Conservation (phyloP, 129 eudicot genomes). For the Cynara cardunculus region DNA sequence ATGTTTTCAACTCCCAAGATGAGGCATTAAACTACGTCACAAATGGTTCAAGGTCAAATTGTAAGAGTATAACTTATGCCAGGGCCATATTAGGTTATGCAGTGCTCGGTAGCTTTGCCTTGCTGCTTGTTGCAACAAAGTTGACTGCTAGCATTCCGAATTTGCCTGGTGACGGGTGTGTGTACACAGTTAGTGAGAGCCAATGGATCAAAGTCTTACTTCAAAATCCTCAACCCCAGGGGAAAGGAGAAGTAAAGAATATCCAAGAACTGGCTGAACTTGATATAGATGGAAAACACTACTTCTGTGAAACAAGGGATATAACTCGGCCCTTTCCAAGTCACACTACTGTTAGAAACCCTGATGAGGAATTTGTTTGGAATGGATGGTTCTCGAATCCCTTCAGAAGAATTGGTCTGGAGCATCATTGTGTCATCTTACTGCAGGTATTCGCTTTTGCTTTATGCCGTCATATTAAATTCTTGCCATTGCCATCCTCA, state of each 20-base stretch:
- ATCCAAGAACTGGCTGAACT: constrained; percentile 83
- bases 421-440: constrained; percentile 73
- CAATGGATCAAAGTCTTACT: constrained; percentile 83
- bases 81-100: constrained; percentile 90
- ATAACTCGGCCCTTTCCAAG: constrained; percentile 93
- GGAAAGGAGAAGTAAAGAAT: constrained; percentile 88
- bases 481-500: background rate
- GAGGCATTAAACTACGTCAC: constrained; percentile 79
- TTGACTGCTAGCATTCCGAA: constrained; percentile 63
- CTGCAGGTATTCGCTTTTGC: constrained; percentile 62
- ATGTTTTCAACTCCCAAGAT: constrained; percentile 66
- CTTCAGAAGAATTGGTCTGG: constrained; percentile 75
- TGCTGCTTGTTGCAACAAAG: constrained; percentile 88
- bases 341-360: constrained; percentile 50
- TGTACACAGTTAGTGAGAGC: constrained; percentile 77
- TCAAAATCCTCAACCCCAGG: constrained; percentile 82
- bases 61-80: constrained; percentile 61
- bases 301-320: constrained; percentile 90
- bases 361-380: constrained; percentile 99
- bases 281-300: constrained; percentile 90
- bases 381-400: constrained; percentile 84
- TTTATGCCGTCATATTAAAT: constrained; percentile 8
- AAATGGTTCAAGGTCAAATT: constrained; percentile 62
- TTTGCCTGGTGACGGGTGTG: constrained; percentile 91
- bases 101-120: constrained; percentile 61